Evolutionary conservation across 768 basidiomycete species (phyloP).

Genomic region (Xerocomus potaroensis): DNA sequence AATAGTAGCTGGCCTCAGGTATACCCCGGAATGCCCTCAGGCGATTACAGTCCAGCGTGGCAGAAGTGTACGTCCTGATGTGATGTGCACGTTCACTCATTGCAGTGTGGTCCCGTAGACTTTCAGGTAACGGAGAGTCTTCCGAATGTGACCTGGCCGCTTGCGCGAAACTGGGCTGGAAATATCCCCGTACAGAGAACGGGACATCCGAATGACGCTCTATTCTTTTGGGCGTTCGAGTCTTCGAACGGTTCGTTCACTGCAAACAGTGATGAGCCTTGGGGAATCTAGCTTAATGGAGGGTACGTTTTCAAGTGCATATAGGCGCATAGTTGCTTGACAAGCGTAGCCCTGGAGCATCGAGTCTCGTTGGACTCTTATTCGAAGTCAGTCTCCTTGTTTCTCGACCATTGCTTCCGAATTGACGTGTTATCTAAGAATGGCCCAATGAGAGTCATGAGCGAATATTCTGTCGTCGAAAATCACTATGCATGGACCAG

Average conservation of each 20-base stretch:
- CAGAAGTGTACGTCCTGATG: constrained; percentile 47
- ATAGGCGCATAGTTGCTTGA: neutral
- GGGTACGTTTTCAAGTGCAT: constrained; percentile 39
- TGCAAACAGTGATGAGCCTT: constrained; percentile 42
- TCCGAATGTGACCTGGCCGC: constrained; percentile 54
- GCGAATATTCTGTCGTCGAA: constrained; percentile 43
- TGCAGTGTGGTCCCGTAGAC: constrained; percentile 35
- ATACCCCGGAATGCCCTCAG: constrained; percentile 40
- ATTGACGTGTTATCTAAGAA: constrained; percentile 42
- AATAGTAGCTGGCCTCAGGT: constrained; percentile 31
- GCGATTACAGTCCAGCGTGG: constrained; percentile 55
- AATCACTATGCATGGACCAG: constrained; percentile 58
- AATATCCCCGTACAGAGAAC: constrained; percentile 59
- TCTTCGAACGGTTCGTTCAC: constrained; percentile 55
- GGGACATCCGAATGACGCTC: constrained; percentile 59
- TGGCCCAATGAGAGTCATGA: constrained; percentile 58
- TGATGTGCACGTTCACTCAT: neutral
- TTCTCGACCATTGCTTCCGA: constrained; percentile 14
- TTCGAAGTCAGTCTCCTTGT: constrained; percentile 46
- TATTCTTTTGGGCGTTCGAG: constrained; percentile 66
- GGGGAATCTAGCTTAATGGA: constrained; percentile 77
- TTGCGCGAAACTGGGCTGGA: constrained; percentile 52
- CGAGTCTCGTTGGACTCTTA: constrained; percentile 60
- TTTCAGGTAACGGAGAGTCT: constrained; percentile 52
- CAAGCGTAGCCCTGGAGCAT: constrained; percentile 62